Evolutionary conservation across 2,329 filamentous ascomycete species (phyloP), one percentile per base, ranked within the genome.

Genomic region (Cercospora beticola): DNA sequence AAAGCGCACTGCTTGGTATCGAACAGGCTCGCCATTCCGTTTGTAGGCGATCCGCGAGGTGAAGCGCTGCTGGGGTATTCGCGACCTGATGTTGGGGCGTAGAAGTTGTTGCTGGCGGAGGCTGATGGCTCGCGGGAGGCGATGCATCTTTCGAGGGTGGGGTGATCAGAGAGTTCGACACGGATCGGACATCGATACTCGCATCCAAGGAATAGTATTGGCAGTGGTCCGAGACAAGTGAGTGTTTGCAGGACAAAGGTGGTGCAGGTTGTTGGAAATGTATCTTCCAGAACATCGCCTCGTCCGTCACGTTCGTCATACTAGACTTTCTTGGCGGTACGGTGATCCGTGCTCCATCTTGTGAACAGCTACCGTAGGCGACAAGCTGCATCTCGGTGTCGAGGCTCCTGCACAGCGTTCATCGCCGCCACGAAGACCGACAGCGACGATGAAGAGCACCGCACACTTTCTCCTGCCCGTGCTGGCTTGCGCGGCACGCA

Each of bases 391-490:
- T 8, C 30, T 26, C 16, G 40, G 21, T 26, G 18, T 21, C 52
- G 26, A n/a, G 14, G 36, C 26, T 59, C 59, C 56, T 57, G 23
- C 64, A 18, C 65, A 28, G 49, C 49, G 16, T 54, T 26, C 63
- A 62, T 65, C 16, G 14, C 59, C 21, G 23, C 62, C 21, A 36
- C 66, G 26, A 26, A 36, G 16, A 16, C 58, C 36, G 49, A 54
- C 26, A 31, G 18, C 62, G 18, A 81, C 76, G 70, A 85, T 84
- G 82, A 84, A 81, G 80, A 77, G 81, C 62, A 80, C 79, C 67
- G 75, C 78, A 69, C 75, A 78, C 72, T 71, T 80, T 68, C 70
- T 81, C 66, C 69, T 81, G 69, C 78, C 81, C 33, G 82, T 79
- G 68, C 76, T 83, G 57, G 80, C 75, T 74, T 79, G 77, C 73